Percentiles rank a stretch among this genome's conserved stretches.
Evolutionary conservation across 768 basidiomycete species (phyloP).

Genomic region (Suillus variegatus): DNA sequence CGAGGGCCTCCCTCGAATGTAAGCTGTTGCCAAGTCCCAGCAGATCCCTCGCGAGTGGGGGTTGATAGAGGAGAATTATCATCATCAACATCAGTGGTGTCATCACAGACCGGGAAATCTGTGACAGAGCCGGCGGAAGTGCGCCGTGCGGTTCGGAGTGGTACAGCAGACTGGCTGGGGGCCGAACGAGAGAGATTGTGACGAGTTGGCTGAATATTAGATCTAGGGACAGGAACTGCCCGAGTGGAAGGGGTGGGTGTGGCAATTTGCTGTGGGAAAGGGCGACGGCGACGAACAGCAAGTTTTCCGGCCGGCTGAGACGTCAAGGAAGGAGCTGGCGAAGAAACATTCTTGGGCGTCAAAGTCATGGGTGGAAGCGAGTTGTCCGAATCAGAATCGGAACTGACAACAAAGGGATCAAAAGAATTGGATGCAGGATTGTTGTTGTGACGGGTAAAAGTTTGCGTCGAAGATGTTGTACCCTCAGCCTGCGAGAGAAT

Average conservation of each 20-base stretch:
- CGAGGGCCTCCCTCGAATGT: constrained; percentile 44
- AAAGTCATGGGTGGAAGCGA: constrained; percentile 37
- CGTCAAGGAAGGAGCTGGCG: constrained; percentile 42
- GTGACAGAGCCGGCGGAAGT: constrained; percentile 29
- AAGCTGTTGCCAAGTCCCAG: constrained; percentile 34
- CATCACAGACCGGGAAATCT: constrained; percentile 73
- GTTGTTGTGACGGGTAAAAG: constrained; percentile 26
- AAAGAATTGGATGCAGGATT: constrained; percentile 41
- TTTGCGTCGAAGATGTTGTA: constrained; percentile 27
- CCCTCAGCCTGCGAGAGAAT: constrained; percentile 68
- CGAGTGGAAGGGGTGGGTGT: constrained; percentile 42
- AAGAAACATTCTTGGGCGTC: constrained; percentile 15
- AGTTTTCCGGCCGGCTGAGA: constrained; percentile 55
- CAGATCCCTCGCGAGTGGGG: constrained; percentile 47
- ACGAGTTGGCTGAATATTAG: constrained; percentile 15
- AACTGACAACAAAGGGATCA: constrained; percentile 53
- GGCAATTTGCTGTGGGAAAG: constrained; percentile 27
- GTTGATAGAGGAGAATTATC: constrained; percentile 51
- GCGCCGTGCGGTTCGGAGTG: constrained; percentile 33
- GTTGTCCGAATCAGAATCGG: constrained; percentile 40
- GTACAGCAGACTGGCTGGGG: constrained; percentile 43
- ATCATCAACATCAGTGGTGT: constrained; percentile 54
- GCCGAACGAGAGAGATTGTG: constrained; percentile 51
- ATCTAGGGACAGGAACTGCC: constrained; percentile 53
- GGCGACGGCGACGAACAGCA: constrained; percentile 60